Evolutionary conservation across 495 filamentous ascomycete genomes (phyloP).

Genomic region (Schizothecium vesticola): DNA sequence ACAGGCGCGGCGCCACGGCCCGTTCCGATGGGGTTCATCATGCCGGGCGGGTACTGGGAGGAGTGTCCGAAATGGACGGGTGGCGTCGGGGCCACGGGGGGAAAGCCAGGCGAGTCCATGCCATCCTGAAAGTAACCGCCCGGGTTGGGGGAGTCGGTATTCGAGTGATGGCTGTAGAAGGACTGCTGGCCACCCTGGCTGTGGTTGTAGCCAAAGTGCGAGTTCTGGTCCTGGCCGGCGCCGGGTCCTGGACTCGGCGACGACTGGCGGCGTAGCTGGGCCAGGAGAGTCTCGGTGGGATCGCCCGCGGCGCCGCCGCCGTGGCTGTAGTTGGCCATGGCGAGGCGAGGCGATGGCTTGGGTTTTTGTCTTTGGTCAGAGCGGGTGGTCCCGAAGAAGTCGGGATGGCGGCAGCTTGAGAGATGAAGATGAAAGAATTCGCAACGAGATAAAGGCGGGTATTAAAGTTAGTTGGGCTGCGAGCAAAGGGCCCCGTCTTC

Average conservation of each 20-base stretch:
- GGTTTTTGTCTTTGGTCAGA: background rate
- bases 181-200: conserved; percentile 30
- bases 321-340: conserved; percentile 43
- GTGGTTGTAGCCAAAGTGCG: conserved; percentile 25
- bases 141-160: conserved; percentile 28
- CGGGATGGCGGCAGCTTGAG: background rate
- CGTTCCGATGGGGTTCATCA: conserved; percentile 37
- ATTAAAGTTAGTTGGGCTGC: background rate
- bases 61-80: conserved; percentile 35
- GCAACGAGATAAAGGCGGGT: background rate
- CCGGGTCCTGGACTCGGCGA: conserved; percentile 27
- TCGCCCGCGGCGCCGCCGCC: conserved; percentile 29
- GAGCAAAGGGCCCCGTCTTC: background rate
- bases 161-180: conserved; percentile 34
- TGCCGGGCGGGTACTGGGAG: conserved; percentile 36
- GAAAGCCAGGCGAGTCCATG: conserved; percentile 38
- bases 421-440: background rate
- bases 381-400: conserved; percentile 1
- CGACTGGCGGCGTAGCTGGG: conserved; percentile 33
- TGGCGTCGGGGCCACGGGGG: conserved; percentile 44
- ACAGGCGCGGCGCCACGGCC: conserved; percentile 28
- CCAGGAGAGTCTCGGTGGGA: conserved; percentile 30
- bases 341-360: background rate
- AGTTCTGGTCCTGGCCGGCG: conserved; percentile 20
- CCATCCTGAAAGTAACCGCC: conserved; percentile 17